Conservation (phyloP, 108 stramenopile genomes). For the Conticribra guillardii region DNA sequence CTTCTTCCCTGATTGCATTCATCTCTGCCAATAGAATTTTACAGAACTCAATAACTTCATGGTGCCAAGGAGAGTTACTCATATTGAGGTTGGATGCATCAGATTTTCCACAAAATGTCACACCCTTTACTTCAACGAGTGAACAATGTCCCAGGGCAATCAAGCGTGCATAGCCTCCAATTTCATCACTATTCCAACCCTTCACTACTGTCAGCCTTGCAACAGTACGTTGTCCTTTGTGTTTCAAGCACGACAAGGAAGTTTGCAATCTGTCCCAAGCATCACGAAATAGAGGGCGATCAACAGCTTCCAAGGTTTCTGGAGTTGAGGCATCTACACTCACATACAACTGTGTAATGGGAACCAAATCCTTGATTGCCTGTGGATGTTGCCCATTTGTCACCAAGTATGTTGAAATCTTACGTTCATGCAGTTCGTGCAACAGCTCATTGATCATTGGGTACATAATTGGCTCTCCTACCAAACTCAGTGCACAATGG, state of each 20-base stretch:
- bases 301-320: slow-evolving; percentile 89
- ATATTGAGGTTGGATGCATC: slow-evolving; percentile 96
- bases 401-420: slow-evolving; percentile 94
- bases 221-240: slow-evolving; percentile 94
- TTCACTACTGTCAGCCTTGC: slow-evolving; percentile 96
- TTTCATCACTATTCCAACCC: slow-evolving; percentile 93
- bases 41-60: slow-evolving; percentile 86
- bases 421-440: slow-evolving; percentile 82
- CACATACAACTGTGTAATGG: slow-evolving; percentile 95
- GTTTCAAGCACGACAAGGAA: slow-evolving; percentile 73
- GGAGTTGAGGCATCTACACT: slow-evolving; percentile 95
- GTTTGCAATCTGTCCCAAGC: slow-evolving; percentile 93
- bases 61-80: slow-evolving; percentile 96
- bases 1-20: slow-evolving; percentile 58
- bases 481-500: slow-evolving; percentile 89
- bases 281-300: slow-evolving; percentile 93
- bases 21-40: slow-evolving; percentile 67
- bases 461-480: slow-evolving; percentile 97
- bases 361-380: slow-evolving; percentile 83
- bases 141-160: slow-evolving; percentile 90
- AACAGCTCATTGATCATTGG: slow-evolving; percentile 93
- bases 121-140: slow-evolving; percentile 96
- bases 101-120: slow-evolving; percentile 96
- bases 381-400: slow-evolving; percentile 98
- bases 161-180: slow-evolving; percentile 90